Conservation (phyloP, 2,329 filamentous ascomycete genomes). For the Xylaria digitata region DNA sequence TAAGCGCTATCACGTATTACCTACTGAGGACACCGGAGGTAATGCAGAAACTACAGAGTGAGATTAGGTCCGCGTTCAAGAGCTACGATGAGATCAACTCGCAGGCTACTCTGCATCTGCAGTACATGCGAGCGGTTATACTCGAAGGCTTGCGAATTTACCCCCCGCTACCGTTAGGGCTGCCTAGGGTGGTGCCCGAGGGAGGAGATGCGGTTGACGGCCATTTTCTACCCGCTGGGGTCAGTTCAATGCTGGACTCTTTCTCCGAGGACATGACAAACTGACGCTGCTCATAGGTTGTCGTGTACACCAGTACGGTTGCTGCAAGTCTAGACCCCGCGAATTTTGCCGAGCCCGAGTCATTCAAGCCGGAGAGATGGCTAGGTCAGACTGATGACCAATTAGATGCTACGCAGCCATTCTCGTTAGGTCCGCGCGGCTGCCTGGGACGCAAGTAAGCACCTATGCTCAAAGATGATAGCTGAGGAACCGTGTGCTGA, state of each 20-base stretch:
- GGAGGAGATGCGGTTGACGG: conserved; percentile 1
- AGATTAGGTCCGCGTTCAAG: conserved; percentile 13
- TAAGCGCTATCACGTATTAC: conserved; percentile 2
- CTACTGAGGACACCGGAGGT: neutral
- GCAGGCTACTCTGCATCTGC: neutral
- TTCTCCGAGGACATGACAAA: neutral
- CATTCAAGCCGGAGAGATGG: conserved; percentile 5
- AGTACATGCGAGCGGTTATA: neutral
- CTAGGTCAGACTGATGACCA: neutral
- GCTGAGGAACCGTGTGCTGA: conserved; percentile 2
- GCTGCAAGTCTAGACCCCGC: neutral
- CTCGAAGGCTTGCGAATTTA: conserved; percentile 5
- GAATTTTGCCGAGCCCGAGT: neutral
- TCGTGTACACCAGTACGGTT: no score
- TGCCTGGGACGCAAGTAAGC: conserved; percentile 1
- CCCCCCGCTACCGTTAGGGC: neutral
- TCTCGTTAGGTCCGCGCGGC: conserved; percentile 1
- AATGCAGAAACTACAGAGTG: neutral
- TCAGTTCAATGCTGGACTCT: neutral
- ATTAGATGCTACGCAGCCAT: conserved; percentile 1
- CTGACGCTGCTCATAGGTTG: no score
- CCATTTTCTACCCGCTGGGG: conserved; percentile 3
- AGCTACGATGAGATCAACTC: neutral
- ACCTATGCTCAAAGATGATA: neutral
- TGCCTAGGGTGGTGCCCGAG: conserved; percentile 3